Percentiles rank a stretch among this genome's conserved stretches.
Evolutionary conservation across 352 stramenopile species (phyloP).

Genomic region (Thraustochytrium sp.): DNA sequence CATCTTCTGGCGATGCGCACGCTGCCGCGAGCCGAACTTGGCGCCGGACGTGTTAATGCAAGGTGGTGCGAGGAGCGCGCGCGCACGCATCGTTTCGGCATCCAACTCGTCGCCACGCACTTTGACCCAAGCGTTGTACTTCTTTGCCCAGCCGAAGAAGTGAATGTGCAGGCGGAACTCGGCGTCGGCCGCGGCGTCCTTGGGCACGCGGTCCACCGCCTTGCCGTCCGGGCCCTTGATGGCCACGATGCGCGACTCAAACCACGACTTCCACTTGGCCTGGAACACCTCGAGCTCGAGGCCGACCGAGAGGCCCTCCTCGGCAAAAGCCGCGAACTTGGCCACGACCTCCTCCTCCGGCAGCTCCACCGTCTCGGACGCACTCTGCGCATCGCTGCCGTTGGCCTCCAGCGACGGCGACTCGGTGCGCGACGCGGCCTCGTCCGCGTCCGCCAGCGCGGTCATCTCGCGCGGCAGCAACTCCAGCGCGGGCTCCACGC

Average conservation of each 20-base stretch:
- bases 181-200: background rate
- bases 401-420: background rate
- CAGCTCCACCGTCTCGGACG: background rate
- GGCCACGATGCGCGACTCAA: background rate
- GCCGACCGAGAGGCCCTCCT: background rate
- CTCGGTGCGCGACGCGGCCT: background rate
- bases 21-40: conserved; percentile 6
- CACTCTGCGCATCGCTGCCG: background rate
- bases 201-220: background rate
- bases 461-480: background rate
- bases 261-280: conserved; percentile 5
- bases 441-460: background rate
- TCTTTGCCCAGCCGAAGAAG: conserved; percentile 32
- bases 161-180: conserved; percentile 4
- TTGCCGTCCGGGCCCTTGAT: background rate
- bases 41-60: background rate
- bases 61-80: background rate
- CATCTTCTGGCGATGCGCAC: background rate
- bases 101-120: background rate
- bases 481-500: background rate
- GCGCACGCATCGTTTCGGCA: background rate
- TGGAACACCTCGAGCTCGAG: conserved; percentile 6
- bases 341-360: background rate
- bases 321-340: background rate
- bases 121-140: background rate